Percentiles rank a stretch among this genome's conserved stretches.
These are phyloP conservation scores for Pedinophyceae sp. DNA, from an alignment of 139 green algal species.

Conservation along the genomic window DNA sequence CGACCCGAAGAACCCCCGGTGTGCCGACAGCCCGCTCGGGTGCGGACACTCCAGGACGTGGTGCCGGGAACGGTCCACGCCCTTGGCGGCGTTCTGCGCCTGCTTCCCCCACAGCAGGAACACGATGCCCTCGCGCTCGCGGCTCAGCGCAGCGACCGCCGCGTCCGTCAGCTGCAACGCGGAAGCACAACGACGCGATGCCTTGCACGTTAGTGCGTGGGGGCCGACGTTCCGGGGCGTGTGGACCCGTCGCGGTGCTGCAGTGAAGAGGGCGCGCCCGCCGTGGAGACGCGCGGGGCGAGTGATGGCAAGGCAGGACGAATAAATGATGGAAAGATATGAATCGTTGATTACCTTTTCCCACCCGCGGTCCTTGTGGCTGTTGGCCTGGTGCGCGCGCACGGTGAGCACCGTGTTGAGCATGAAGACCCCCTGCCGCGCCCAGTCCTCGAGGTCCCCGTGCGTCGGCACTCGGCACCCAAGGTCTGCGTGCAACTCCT, in stretches of 20 bases:
- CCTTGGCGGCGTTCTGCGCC: slow-evolving; percentile 19
- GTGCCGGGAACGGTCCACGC: slow-evolving; percentile 17
- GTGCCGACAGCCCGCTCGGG: slow-evolving; percentile 43
- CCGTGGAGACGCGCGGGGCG: too few species aligned
- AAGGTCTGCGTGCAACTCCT: slow-evolving; percentile 56
- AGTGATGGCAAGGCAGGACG: neutral
- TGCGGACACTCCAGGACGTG: slow-evolving; percentile 52
- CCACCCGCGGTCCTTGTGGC: slow-evolving; percentile 47
- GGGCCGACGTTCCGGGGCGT: too few species aligned
- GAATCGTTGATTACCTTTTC: neutral
- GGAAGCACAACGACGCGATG: too few species aligned
- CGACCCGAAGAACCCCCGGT: slow-evolving; percentile 77
- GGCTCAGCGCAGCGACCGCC: slow-evolving; percentile 47
- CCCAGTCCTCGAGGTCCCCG: slow-evolving; percentile 51
- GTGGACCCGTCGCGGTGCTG: too few species aligned
- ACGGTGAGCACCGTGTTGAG: slow-evolving; percentile 91
- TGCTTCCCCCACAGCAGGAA: slow-evolving; percentile 86
- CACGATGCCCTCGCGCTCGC: slow-evolving; percentile 45
- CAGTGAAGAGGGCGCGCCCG: too few species aligned
- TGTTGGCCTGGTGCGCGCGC: slow-evolving; percentile 52
- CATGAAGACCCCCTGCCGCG: slow-evolving; percentile 67
- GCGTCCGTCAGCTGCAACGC: slow-evolving; percentile 78
- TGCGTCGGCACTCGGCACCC: slow-evolving; percentile 30
- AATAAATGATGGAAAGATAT: neutral
- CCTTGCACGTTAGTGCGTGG: too few species aligned